Evolutionary conservation across 192 early-diverging fungal genomes (phyloP), one percentile per base, ranked within the genome.

Genomic region (Coemansia sp.): DNA sequence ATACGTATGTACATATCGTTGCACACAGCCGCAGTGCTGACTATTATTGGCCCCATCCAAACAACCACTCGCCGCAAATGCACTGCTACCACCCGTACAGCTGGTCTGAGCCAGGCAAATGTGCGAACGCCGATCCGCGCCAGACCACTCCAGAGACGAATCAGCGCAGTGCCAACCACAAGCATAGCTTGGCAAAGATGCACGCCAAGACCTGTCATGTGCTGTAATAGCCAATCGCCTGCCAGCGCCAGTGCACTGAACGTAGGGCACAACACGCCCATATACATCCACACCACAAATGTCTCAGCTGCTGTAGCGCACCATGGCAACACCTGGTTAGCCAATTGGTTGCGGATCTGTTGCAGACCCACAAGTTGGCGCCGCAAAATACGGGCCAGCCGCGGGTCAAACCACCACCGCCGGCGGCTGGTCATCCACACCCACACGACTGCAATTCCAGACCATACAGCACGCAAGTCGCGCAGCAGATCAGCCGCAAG

Each of bases 401-500:
- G 27, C 1, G 60, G 67, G 25, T 70, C 51, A 21, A 65, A 58
- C 68, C 73, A 76, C 73, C 68, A 70, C 35, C 73, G 67, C 60
- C 51, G 54, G 22, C 10, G 19, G 22, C 25, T 29, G 56, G 51
- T 52, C 14, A 17, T 38, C 29, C 50, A 52, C 17, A 63, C 11
- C 67, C 67, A 76, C 14, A 22, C 43, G 1, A 29, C 52, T 14
- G 29, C 56, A 37, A 25, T 45, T 1, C 7, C 57, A 3, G 48
- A 9, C 68, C 68, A 66, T 12, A 77, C 8, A 0, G 41, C 41
- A n/a, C 41, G 41, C 14, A 45, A n/a, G 41, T 45, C 41, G 15
- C 41, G 12, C 15, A n/a, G 15, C 2, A 45, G 41, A 50, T 77
- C 75, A 25, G 21, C 45, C 0, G 60, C 64, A 12, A 77, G 53